Percentiles rank a stretch among this genome's conserved stretches.
These are phyloP conservation scores for Cunninghamia lanceolata DNA, from an alignment of 75 land plant genomes.

Conservation along the genomic window DNA sequence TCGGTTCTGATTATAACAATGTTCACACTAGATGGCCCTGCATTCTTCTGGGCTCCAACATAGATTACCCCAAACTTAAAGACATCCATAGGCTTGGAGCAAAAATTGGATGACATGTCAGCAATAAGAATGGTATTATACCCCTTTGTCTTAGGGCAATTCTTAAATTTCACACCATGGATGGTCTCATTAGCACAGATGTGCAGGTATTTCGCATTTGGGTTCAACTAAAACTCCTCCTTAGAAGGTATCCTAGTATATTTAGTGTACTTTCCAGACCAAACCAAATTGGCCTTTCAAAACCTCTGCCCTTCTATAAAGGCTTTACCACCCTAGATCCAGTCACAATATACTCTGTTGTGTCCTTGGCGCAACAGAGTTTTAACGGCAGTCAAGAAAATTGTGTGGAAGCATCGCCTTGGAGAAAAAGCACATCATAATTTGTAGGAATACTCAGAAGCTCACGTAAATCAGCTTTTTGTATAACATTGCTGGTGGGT, in stretches of 20 bases:
- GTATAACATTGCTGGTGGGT: no score
- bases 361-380: conserved; percentile 55
- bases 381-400: conserved; percentile 86
- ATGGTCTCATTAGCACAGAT: conserved; percentile 98
- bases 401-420: conserved; percentile 88
- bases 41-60: conserved; percentile 97
- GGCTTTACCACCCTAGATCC: conserved; percentile 98
- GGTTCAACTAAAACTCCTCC: conserved; percentile 42
- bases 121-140: conserved; percentile 58
- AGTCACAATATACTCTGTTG: conserved; percentile 77
- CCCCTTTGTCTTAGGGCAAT: conserved; percentile 51
- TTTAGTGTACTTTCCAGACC: conserved; percentile 82
- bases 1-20: conserved; percentile 81
- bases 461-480: conserved; percentile 80
- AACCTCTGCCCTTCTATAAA: conserved; percentile 89
- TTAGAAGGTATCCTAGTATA: conserved; percentile 48
- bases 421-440: conserved; percentile 84
- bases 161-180: conserved; percentile 94
- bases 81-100: conserved; percentile 96
- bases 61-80: conserved; percentile 81
- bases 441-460: conserved; percentile 67
- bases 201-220: conserved; percentile 77
- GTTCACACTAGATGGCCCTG: conserved; percentile 90
- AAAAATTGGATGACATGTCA: conserved; percentile 96
- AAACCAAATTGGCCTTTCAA: conserved; percentile 62